Base-by-base conservation (phyloP, 768 basidiomycete genomes). In the Lyophyllum shimeji region DNA sequence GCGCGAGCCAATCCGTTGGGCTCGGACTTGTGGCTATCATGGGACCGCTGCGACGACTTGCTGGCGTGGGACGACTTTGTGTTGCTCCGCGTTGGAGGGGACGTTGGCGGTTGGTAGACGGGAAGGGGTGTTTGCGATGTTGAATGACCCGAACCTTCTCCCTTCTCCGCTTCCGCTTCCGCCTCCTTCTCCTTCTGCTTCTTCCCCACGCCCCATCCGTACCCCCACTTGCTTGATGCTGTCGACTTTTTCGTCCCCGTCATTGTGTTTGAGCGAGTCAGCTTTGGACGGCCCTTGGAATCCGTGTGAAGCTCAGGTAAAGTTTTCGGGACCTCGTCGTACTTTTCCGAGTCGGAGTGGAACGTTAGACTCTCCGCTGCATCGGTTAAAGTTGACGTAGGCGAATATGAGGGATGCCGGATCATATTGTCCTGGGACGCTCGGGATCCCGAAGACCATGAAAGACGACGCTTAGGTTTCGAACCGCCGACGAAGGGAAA, bases 201-300 rank as follows among this genome's bases (percentile, higher is more conserved):
- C 72, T 76, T 84, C 43, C 86, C 86, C 37, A 82, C 50, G 0
- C 86, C 86, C 83, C 85, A 86, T 37, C 86, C 86, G 67, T 87
- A 89, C n/a, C 87, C 87, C 79, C 81, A 85, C 65, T 74, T 83
- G 45, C 70, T 71, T 37, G 79, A 70, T 1, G 67, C 59, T 11
- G 72, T 69, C 2, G 79, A 79, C 58, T 79, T 82, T 68, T 83
- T 86, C 20, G 83, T 82, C 27, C 85, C 84, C 0, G 77, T 77
- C 70, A 82, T 79, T 3, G 85, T 80, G 62, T 78, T 83, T 1
- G 76, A 73, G 52, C 83, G 78, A 1, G 69, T 68, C 20, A 81
- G 70, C 60, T 76, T 79, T 21, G 73, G 72, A 46, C 68, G 72
- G 12, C 74, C 76, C 55, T 76, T 74, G 40, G 74, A 70, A 37